phyloP scores from a whole-genome alignment of 371 early-diverging fungal species.

The Vairimorpha ceranae region DNA sequence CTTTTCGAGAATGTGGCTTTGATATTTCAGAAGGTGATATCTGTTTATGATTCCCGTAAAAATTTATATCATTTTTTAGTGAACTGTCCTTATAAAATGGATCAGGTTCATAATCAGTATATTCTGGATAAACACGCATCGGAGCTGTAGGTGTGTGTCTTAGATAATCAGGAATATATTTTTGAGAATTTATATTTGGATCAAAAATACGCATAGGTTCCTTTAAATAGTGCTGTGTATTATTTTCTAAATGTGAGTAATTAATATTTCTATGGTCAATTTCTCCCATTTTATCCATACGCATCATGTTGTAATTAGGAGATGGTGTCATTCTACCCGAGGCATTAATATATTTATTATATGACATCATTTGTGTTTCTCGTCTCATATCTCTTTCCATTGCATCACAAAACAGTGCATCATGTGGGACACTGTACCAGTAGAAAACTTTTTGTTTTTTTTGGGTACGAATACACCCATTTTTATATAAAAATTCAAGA shows the following conservation, averaged over 20 bases:
- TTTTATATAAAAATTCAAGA: slow-evolving; percentile 87
- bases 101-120: not conserved
- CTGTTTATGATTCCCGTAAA: slow-evolving; percentile 7
- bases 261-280: not conserved
- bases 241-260: not conserved
- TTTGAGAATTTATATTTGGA: not conserved
- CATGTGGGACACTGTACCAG: slow-evolving; percentile 94
- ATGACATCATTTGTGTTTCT: slow-evolving; percentile 66
- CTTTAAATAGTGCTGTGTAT: not conserved
- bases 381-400: slow-evolving; percentile 92
- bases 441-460: slow-evolving; percentile 97
- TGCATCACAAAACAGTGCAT: slow-evolving; percentile 86
- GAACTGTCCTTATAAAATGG: not conserved
- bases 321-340: slow-evolving; percentile 11
- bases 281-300: not conserved
- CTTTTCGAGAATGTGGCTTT: not conserved
- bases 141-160: not conserved
- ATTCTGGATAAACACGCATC: not conserved
- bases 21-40: not conserved
- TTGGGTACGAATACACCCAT: slow-evolving; percentile 94
- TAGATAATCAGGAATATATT: not conserved
- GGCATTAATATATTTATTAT: slow-evolving; percentile 55
- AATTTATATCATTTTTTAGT: not conserved
- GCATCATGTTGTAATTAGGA: not conserved
- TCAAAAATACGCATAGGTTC: not conserved